Evolutionary conservation across 2,329 filamentous ascomycete genomes (phyloP).

Genomic region (Ceratocystis eucalypticola): DNA sequence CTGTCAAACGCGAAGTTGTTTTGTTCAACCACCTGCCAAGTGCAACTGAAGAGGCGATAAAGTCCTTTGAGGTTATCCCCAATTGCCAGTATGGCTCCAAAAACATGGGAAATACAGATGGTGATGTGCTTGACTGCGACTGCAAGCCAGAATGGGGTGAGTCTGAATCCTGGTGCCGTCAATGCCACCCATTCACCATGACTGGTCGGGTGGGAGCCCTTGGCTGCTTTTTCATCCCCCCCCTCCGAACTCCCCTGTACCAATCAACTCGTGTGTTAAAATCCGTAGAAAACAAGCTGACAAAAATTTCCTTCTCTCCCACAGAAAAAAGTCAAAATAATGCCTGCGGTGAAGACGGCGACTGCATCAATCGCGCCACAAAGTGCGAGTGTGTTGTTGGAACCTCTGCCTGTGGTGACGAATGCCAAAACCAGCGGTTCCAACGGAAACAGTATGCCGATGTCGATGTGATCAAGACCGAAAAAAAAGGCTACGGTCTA

Average conservation of each 20-base stretch:
- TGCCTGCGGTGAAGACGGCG: slow-evolving; percentile 89
- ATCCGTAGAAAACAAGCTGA: not conserved
- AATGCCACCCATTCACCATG: not conserved
- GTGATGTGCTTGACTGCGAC: slow-evolving; percentile 85
- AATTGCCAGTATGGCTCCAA: slow-evolving; percentile 87
- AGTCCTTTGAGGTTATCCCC: slow-evolving; percentile 65
- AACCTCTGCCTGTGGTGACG: slow-evolving; percentile 65
- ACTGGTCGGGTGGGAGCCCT: not conserved
- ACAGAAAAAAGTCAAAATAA: slow-evolving; percentile 53
- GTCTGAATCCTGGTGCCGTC: slow-evolving; percentile 28
- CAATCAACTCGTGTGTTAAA: not conserved
- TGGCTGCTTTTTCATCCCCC: not conserved
- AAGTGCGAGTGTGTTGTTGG: slow-evolving; percentile 86
- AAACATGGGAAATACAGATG: slow-evolving; percentile 78
- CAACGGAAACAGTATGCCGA: slow-evolving; percentile 78
- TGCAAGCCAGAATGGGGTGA: slow-evolving; percentile 90
- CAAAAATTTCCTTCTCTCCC: not conserved
- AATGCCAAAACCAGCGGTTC: slow-evolving; percentile 91
- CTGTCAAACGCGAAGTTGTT: slow-evolving; percentile 45
- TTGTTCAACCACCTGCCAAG: slow-evolving; percentile 67
- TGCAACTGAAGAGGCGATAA: slow-evolving; percentile 60
- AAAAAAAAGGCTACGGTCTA: slow-evolving; percentile 92
- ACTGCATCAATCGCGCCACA: slow-evolving; percentile 95
- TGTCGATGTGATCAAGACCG: slow-evolving; percentile 91
- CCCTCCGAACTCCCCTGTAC: not conserved